Conservation (phyloP, 1,284 basidiomycete species). For the Chondrostereum purpureum region DNA sequence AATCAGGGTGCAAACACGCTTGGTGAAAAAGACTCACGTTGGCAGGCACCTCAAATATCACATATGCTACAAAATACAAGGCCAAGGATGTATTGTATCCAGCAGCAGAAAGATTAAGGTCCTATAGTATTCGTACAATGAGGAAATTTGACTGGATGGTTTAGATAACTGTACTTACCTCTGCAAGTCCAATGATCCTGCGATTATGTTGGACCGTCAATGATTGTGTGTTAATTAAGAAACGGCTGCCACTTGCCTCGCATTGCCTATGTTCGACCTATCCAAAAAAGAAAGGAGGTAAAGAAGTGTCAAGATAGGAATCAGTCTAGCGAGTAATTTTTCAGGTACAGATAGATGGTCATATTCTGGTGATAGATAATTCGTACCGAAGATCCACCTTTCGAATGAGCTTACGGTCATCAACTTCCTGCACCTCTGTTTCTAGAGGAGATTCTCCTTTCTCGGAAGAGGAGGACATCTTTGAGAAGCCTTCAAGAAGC, state of each 20-base stretch:
- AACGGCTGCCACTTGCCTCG: constrained; percentile 35
- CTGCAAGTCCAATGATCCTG: constrained; percentile 41
- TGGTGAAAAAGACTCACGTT: constrained; percentile 58
- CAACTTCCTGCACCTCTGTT: constrained; percentile 19
- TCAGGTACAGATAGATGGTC: background rate
- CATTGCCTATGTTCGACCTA: constrained; percentile 65
- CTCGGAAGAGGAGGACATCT: background rate
- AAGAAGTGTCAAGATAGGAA: constrained; percentile 52
- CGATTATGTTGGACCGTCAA: too few species aligned
- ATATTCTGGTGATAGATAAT: constrained; percentile 1
- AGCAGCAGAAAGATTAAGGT: constrained; percentile 37
- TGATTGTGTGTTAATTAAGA: constrained; percentile 3
- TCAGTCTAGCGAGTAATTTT: constrained; percentile 25
- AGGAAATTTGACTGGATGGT: background rate
- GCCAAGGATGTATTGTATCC: constrained; percentile 59
- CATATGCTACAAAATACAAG: constrained; percentile 62
- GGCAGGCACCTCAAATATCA: constrained; percentile 63
- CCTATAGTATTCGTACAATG: constrained; percentile 23
- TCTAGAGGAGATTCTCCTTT: background rate
- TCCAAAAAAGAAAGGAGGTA: constrained; percentile 69
- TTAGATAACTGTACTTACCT: constrained; percentile 22
- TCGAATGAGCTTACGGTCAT: constrained; percentile 34
- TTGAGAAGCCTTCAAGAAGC: background rate
- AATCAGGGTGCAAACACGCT: constrained; percentile 29
- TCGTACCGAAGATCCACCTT: constrained; percentile 38